Percentiles rank a stretch among this genome's conserved stretches.
Evolutionary conservation across 139 green algal genomes (phyloP).

Genomic region (Tetradesmus lagerheimii): DNA sequence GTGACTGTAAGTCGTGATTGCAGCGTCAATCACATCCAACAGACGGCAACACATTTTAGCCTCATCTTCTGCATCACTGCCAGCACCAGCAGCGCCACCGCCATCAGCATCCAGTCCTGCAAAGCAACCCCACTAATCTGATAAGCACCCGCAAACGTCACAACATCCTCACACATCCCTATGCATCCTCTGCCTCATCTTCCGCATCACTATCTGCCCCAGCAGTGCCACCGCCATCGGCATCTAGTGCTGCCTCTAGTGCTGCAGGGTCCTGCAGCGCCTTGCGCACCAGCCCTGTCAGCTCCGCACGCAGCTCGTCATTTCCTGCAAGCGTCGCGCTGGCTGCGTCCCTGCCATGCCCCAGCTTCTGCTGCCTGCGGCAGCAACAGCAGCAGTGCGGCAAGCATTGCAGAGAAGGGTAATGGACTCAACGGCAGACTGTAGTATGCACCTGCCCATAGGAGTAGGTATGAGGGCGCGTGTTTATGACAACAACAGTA

Average conservation of each 20-base stretch:
- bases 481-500: too few relatives aligned
- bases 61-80: not conserved
- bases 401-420: too few relatives aligned
- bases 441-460: too few relatives aligned
- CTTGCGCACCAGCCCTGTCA: constrained; percentile 11
- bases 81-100: not conserved
- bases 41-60: not conserved
- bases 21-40: too few relatives aligned
- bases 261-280: not conserved
- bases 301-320: not conserved
- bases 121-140: too few relatives aligned
- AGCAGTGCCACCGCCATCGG: not conserved
- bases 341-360: constrained; percentile 55
- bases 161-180: too few relatives aligned
- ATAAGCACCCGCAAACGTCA: too few relatives aligned
- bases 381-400: not conserved
- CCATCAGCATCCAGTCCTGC: not conserved
- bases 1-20: too few relatives aligned
- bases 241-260: constrained; percentile 3
- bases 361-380: constrained; percentile 26
- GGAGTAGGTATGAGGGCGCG: too few relatives aligned
- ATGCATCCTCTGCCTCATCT: not conserved
- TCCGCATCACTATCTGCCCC: not conserved
- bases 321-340: not conserved
- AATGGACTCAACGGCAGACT: too few relatives aligned